Conservation (phyloP, 2,329 filamentous ascomycete genomes). For the Colletotrichum tofieldiae region DNA sequence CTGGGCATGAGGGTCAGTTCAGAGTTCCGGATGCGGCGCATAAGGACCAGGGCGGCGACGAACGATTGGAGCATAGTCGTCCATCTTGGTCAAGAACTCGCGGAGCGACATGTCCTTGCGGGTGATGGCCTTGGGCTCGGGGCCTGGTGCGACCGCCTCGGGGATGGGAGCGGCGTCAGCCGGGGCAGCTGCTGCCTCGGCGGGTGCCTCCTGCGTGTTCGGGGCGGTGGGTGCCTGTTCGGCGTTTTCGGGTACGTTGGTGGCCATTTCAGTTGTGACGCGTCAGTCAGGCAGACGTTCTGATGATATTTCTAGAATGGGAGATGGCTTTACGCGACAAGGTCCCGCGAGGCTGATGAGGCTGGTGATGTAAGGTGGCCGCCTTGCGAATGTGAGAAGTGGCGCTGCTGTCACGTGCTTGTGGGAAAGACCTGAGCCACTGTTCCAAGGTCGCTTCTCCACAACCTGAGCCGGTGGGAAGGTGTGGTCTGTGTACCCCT, state of each 20-base stretch:
- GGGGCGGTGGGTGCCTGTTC: constrained; percentile 48
- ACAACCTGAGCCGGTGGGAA: neutral
- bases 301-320: constrained; percentile 17
- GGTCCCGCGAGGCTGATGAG: constrained; percentile 35
- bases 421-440: neutral
- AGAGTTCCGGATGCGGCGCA: neutral
- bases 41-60: constrained; percentile 52
- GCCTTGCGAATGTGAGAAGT: neutral
- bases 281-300: constrained; percentile 10
- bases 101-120: constrained; percentile 94
- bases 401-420: constrained; percentile 25
- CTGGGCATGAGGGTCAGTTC: constrained; percentile 59
- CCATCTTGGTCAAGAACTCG: constrained; percentile 96
- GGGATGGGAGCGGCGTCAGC: constrained; percentile 42
- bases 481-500: neutral
- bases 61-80: constrained; percentile 98
- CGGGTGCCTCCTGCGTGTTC: constrained; percentile 30
- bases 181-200: constrained; percentile 16
- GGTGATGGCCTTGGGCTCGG: constrained; percentile 78
- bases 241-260: constrained; percentile 53
- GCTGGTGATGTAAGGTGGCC: constrained; percentile 33
- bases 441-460: neutral
- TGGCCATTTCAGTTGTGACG: constrained; percentile 51
- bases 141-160: constrained; percentile 63
- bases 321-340: constrained; percentile 1